A percentile compares a stretch with the other conserved stretches of the same genome.
Evolutionary conservation across 768 basidiomycete genomes (phyloP).

Genomic region (Tylopilus cervinicoccineus): DNA sequence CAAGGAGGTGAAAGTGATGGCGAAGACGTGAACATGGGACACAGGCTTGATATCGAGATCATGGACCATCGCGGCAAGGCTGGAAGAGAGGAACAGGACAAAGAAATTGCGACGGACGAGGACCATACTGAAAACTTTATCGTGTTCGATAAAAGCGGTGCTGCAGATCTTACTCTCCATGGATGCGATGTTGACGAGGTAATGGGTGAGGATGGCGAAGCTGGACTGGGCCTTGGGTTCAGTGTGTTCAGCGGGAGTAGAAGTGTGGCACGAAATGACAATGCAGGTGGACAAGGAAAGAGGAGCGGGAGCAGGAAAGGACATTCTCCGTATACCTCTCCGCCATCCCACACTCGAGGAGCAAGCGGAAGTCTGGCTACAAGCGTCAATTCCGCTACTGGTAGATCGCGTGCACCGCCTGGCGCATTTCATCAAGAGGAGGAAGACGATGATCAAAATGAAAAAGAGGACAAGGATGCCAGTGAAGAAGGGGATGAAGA

Average conservation of each 20-base stretch:
- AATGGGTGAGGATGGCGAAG: slow-evolving; percentile 5
- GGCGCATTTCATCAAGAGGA: slow-evolving; percentile 45
- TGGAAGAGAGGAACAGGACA: not conserved
- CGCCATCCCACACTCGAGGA: slow-evolving; percentile 10
- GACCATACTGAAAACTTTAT: slow-evolving; percentile 16
- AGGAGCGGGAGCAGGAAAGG: not conserved
- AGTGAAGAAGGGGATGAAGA: slow-evolving; percentile 20
- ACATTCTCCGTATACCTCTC: slow-evolving; percentile 1
- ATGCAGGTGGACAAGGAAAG: not conserved
- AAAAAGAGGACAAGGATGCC: slow-evolving; percentile 20
- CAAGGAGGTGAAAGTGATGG: not conserved
- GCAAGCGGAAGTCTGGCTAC: slow-evolving; percentile 10
- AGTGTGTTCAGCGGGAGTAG: slow-evolving; percentile 19
- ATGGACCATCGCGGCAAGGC: not conserved
- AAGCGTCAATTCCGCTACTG: slow-evolving; percentile 11
- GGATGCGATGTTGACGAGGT: slow-evolving; percentile 4
- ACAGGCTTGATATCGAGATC: slow-evolving; percentile 16
- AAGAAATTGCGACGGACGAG: slow-evolving; percentile 7
- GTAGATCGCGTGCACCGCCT: slow-evolving; percentile 35
- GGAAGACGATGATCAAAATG: slow-evolving; percentile 32
- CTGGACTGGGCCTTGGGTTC: slow-evolving; percentile 13
- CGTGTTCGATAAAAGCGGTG: slow-evolving; percentile 15
- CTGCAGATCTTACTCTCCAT: slow-evolving; percentile 18
- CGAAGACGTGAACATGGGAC: slow-evolving; percentile 23
- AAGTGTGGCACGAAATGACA: not conserved